These are phyloP conservation scores for Entomortierella lignicola DNA, from an alignment of 192 early-diverging fungal species.

Conservation along the genomic window DNA sequence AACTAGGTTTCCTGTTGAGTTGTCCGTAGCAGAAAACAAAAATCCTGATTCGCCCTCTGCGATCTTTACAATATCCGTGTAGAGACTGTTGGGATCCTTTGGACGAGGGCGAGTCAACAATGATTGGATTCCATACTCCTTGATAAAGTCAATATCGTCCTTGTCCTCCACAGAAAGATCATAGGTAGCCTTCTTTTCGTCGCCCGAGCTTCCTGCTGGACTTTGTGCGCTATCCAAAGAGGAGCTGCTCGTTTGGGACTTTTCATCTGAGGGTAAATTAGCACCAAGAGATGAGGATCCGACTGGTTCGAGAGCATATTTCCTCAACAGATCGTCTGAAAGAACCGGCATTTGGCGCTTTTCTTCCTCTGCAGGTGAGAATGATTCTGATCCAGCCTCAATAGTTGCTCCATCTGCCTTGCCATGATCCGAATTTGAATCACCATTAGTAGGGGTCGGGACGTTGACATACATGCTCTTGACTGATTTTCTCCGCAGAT, in stretches of 20 bases:
- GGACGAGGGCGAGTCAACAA: conserved; percentile 30
- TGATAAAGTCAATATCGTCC: conserved; percentile 70
- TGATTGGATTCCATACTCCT: conserved; percentile 24
- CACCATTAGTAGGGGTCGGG: conserved; percentile 21
- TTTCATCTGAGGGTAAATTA: neutral
- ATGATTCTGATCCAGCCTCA: neutral
- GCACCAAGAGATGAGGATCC: conserved; percentile 4
- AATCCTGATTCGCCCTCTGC: conserved; percentile 95
- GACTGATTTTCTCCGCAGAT: conserved; percentile 44
- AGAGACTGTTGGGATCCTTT: conserved; percentile 80
- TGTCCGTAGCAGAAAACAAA: conserved; percentile 86
- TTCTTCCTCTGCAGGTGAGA: conserved; percentile 24
- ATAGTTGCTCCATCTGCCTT: conserved; percentile 1
- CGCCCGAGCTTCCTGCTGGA: no score
- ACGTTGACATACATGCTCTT: conserved; percentile 54
- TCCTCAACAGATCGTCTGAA: conserved; percentile 42
- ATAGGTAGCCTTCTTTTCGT: neutral
- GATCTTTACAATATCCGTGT: conserved; percentile 88
- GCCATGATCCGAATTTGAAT: neutral
- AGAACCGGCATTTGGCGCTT: conserved; percentile 33
- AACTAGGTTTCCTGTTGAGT: conserved; percentile 65
- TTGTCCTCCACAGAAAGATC: conserved; percentile 61
- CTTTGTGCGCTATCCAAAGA: neutral
- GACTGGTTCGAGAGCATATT: conserved; percentile 23
- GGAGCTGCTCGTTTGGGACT: neutral